Percentiles rank a stretch among this genome's conserved stretches.
Conservation (phyloP, 306 rosid genomes). For the Argentina anserina region DNA sequence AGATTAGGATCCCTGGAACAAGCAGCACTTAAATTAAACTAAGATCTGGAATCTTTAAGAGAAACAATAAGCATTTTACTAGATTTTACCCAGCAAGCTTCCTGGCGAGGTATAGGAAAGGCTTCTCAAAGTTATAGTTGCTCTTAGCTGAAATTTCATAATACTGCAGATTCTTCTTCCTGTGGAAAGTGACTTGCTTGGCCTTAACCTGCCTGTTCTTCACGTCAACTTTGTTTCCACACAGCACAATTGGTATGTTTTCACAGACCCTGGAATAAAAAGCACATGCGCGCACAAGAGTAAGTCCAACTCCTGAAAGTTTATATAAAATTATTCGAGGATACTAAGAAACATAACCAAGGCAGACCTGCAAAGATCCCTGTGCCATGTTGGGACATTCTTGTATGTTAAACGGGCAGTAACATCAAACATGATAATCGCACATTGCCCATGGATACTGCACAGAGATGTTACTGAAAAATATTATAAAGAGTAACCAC, state of each 20-base stretch:
- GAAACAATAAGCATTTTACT: background rate
- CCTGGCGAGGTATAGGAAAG: constrained; percentile 76
- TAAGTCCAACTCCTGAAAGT: background rate
- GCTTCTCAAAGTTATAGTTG: constrained; percentile 77
- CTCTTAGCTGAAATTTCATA: constrained; percentile 86
- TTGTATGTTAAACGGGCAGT: constrained; percentile 72
- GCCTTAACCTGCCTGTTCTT: constrained; percentile 89
- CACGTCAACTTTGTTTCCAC: constrained; percentile 86
- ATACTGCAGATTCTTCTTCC: constrained; percentile 78
- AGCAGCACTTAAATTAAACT: background rate
- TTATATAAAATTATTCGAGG: background rate
- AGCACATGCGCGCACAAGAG: background rate
- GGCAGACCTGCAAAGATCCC: constrained; percentile 69
- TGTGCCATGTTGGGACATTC: constrained; percentile 79
- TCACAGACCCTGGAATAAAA: constrained; percentile 64
- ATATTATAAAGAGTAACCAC: background rate
- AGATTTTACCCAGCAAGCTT: constrained; percentile 74
- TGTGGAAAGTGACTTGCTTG: constrained; percentile 80
- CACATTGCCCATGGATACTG: constrained; percentile 85
- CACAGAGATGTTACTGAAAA: background rate
- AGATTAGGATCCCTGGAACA: constrained; percentile 65
- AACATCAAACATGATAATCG: constrained; percentile 76
- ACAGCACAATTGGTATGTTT: constrained; percentile 75
- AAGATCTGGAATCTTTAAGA: background rate
- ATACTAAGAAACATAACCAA: background rate